These are phyloP conservation scores for Boechera retrofracta DNA, from an alignment of 345 rosid species.

Conservation along the genomic window DNA sequence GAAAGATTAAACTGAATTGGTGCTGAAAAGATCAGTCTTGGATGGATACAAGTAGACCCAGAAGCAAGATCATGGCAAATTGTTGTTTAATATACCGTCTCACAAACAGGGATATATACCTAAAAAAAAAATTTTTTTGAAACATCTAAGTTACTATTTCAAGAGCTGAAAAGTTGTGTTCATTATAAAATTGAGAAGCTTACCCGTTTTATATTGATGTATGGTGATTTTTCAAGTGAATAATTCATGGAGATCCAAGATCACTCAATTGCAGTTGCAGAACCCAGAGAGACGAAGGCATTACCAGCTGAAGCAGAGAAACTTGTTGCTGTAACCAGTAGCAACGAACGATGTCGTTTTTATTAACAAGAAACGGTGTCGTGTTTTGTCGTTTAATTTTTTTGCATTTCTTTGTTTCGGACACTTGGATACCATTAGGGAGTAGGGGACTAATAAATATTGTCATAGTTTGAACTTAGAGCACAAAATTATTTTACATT, in stretches of 20 bases:
- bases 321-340: background rate
- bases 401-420: background rate
- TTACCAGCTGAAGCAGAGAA: slow-evolving; percentile 1
- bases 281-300: background rate
- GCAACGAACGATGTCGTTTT: background rate
- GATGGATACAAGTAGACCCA: slow-evolving; percentile 23
- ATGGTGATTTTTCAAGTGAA: background rate
- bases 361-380: background rate
- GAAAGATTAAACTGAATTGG: slow-evolving; percentile 9
- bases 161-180: slow-evolving; percentile 14
- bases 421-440: background rate
- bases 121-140: background rate
- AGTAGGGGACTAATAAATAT: background rate
- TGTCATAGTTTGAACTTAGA: background rate
- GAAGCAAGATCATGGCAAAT: slow-evolving; percentile 19
- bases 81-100: background rate
- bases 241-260: slow-evolving; percentile 28
- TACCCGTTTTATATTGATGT: background rate
- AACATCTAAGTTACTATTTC: background rate
- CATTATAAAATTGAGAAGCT: background rate
- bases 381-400: background rate
- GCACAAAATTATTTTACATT: background rate
- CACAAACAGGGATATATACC: background rate
- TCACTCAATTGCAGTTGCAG: background rate
- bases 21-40: slow-evolving; percentile 10